Percentiles rank a stretch among this genome's conserved stretches.
These are phyloP conservation scores for Penicillium janthinellum DNA, from an alignment of 2,329 filamentous ascomycete species.

Conservation along the genomic window DNA sequence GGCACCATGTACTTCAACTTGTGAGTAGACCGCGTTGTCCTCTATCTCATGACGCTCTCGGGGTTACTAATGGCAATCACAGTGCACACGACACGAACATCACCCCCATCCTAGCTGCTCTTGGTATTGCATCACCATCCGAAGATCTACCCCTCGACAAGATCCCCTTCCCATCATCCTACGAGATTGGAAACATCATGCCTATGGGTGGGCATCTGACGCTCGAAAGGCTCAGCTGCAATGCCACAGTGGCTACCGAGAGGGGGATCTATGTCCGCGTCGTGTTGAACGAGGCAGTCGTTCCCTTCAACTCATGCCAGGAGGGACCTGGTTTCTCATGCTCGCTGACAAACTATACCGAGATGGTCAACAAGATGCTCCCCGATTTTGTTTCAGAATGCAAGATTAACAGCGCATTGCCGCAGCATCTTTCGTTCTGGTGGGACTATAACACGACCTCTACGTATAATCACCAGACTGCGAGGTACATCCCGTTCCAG, in stretches of 20 bases:
- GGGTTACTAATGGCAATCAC: slow-evolving; percentile 8
- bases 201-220: slow-evolving; percentile 26
- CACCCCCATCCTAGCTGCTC: slow-evolving; percentile 24
- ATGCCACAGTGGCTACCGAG: slow-evolving; percentile 13
- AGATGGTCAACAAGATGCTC: slow-evolving; percentile 8
- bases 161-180: slow-evolving; percentile 21
- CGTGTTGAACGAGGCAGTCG: slow-evolving; percentile 28
- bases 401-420: slow-evolving; percentile 14
- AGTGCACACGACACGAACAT: slow-evolving; percentile 15
- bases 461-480: slow-evolving; percentile 8
- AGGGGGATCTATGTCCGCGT: slow-evolving; percentile 23
- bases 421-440: slow-evolving; percentile 21
- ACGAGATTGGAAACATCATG: slow-evolving; percentile 23
- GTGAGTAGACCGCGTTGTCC: background rate
- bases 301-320: slow-evolving; percentile 19
- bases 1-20: slow-evolving; percentile 11
- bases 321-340: slow-evolving; percentile 24
- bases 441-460: slow-evolving; percentile 20
- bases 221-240: slow-evolving; percentile 26
- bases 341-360: slow-evolving; percentile 16
- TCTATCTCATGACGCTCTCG: background rate
- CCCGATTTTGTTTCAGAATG: slow-evolving; percentile 15
- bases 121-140: slow-evolving; percentile 21
- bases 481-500: slow-evolving; percentile 6
- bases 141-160: slow-evolving; percentile 22